phyloP scores from a whole-genome alignment of 2,329 filamentous ascomycete species.

The Nakataea oryzae region DNA sequence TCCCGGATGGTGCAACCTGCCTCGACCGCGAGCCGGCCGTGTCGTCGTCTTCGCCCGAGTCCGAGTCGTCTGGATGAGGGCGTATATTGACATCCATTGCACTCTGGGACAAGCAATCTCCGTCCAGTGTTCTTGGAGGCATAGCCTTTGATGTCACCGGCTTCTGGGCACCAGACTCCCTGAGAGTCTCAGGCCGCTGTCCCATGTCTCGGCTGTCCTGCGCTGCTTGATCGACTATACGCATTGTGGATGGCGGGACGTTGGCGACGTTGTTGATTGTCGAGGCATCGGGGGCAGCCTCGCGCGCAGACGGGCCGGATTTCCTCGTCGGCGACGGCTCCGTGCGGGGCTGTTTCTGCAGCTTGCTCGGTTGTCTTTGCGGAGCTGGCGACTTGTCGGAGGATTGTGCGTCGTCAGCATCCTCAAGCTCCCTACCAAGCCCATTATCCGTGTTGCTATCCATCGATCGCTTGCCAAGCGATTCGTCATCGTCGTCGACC shows the following conservation, averaged over 20 bases:
- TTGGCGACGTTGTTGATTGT: conserved; percentile 42
- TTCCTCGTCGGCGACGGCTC: conserved; percentile 37
- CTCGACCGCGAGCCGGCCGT: conserved; percentile 8
- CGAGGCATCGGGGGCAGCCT: conserved; percentile 27
- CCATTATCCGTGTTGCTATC: conserved; percentile 30
- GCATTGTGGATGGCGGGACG: conserved; percentile 46
- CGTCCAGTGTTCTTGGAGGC: conserved; percentile 22
- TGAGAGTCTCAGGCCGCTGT: background rate
- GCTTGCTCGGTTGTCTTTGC: conserved; percentile 53
- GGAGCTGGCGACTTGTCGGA: conserved; percentile 29
- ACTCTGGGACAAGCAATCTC: conserved; percentile 43
- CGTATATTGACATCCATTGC: conserved; percentile 49
- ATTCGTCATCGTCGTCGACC: conserved; percentile 48
- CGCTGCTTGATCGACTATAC: conserved; percentile 45
- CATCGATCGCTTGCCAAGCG: conserved; percentile 50
- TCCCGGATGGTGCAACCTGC: too few species aligned
- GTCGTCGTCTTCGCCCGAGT: conserved; percentile 37
- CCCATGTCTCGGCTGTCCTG: conserved; percentile 22
- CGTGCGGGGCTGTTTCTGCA: conserved; percentile 54
- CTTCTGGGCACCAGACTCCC: conserved; percentile 17
- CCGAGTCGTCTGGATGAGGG: conserved; percentile 61
- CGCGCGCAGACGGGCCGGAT: conserved; percentile 17
- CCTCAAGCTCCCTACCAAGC: conserved; percentile 31
- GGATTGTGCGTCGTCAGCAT: conserved; percentile 32
- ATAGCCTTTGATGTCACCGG: conserved; percentile 31